These are phyloP conservation scores for Nemania sp. DNA, from an alignment of 2,329 filamentous ascomycete genomes.

Conservation along the genomic window DNA sequence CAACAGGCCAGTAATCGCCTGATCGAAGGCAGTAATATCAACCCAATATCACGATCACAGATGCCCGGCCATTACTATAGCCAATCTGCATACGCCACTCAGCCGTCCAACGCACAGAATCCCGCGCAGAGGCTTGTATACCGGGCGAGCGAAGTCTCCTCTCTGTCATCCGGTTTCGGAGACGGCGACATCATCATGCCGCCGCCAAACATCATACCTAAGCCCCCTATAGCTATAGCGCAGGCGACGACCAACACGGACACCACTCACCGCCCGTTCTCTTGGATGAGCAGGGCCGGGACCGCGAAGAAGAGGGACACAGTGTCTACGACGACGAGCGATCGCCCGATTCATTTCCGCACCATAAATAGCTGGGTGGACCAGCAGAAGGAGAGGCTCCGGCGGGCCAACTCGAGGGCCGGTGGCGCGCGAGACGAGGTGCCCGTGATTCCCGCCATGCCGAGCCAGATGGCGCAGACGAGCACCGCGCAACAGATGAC, in stretches of 20 bases:
- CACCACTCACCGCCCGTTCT: conserved; percentile 36
- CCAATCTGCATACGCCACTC: conserved; percentile 45
- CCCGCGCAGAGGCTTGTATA: conserved; percentile 44
- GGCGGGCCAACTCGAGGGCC: conserved; percentile 50
- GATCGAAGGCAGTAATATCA: conserved; percentile 35
- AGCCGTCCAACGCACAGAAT: conserved; percentile 45
- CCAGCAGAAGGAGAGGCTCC: conserved; percentile 60
- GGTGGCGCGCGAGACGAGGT: conserved; percentile 38
- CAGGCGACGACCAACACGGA: conserved; percentile 28
- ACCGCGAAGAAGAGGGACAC: conserved; percentile 49
- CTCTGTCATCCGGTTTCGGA: conserved; percentile 67
- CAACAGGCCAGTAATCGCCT: conserved; percentile 36
- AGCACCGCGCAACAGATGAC: conserved; percentile 31
- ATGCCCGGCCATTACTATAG: conserved; percentile 47
- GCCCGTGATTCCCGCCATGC: conserved; percentile 32
- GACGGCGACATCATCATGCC: conserved; percentile 62
- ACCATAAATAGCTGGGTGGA: conserved; percentile 67
- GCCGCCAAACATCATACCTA: conserved; percentile 32
- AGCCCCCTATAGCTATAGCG: conserved; percentile 22
- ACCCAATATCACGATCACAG: conserved; percentile 43
- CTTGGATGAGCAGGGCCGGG: conserved; percentile 43
- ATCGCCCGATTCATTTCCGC: conserved; percentile 60
- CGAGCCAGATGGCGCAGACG: conserved; percentile 12
- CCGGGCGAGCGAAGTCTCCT: conserved; percentile 58
- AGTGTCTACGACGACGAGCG: conserved; percentile 56